These are phyloP conservation scores for Petunia axillaris DNA, from an alignment of 257 asterid species.

Conservation along the genomic window DNA sequence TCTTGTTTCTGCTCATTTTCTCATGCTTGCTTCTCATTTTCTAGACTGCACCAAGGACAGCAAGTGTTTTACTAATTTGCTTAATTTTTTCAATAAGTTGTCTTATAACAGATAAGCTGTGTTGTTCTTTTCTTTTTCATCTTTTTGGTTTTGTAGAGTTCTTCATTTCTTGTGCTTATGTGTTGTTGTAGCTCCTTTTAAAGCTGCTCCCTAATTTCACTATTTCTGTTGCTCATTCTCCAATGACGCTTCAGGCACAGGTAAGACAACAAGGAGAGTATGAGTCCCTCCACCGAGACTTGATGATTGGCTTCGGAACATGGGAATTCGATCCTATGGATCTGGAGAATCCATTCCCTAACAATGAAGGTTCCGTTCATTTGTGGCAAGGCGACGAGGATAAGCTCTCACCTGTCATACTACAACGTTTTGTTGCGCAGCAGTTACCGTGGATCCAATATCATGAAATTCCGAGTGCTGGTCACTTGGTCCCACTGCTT, in stretches of 20 bases:
- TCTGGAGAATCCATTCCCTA: slow-evolving; percentile 59
- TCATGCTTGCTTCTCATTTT: background rate
- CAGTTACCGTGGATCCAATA: slow-evolving; percentile 81
- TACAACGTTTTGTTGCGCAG: slow-evolving; percentile 65
- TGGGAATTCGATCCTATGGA: slow-evolving; percentile 90
- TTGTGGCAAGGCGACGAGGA: slow-evolving; percentile 92
- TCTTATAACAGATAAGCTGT: background rate
- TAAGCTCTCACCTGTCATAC: slow-evolving; percentile 54
- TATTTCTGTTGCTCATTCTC: slow-evolving; percentile 8
- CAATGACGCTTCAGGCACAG: slow-evolving; percentile 38
- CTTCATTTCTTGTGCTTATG: background rate
- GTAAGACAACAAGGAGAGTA: slow-evolving; percentile 79
- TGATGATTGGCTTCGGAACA: slow-evolving; percentile 63
- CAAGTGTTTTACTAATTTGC: background rate
- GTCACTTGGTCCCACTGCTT: slow-evolving; percentile 64
- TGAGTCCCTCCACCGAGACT: slow-evolving; percentile 74
- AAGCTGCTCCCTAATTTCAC: background rate
- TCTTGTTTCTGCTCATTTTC: background rate
- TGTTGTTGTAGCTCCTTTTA: background rate
- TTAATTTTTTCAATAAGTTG: background rate
- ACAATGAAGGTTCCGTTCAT: slow-evolving; percentile 66
- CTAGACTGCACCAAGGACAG: background rate
- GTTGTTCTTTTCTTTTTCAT: background rate
- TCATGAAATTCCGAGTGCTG: slow-evolving; percentile 77
- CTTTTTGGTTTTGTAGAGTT: background rate